phyloP scores from a whole-genome alignment of 208 protist species.

The Trypanosoma brucei region DNA sequence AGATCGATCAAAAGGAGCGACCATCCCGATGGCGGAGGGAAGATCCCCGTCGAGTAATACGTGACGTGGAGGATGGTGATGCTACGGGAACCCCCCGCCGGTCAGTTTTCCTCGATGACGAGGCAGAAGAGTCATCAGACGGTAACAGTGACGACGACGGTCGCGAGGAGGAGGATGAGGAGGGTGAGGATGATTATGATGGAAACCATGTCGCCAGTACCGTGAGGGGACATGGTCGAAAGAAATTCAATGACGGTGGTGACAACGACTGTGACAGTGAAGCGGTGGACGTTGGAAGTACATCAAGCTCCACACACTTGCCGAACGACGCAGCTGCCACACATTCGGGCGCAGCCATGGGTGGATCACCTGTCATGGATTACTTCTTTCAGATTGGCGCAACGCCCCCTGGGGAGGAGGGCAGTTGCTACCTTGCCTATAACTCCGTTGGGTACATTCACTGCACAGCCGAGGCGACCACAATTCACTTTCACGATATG shows the following conservation, averaged over 20 bases:
- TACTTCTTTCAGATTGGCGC: slow-evolving; percentile 83
- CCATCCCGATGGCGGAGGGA: slow-evolving; percentile 59
- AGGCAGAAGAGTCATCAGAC: slow-evolving; percentile 64
- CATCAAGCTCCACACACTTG: neutral
- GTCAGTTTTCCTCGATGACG: slow-evolving; percentile 76
- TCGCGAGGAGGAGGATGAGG: slow-evolving; percentile 22
- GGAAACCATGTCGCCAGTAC: neutral
- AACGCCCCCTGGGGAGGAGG: slow-evolving; percentile 57
- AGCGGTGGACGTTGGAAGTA: neutral
- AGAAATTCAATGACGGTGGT: slow-evolving; percentile 1
- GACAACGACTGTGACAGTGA: neutral
- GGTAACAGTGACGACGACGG: slow-evolving; percentile 1
- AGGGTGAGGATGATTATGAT: neutral
- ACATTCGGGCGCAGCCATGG: neutral
- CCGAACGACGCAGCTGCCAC: neutral
- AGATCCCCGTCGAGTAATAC: slow-evolving; percentile 34
- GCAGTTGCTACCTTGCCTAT: slow-evolving; percentile 83
- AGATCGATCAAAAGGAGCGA: slow-evolving; percentile 35
- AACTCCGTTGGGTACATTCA: slow-evolving; percentile 82
- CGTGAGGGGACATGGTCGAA: slow-evolving; percentile 6
- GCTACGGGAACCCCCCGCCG: slow-evolving; percentile 5
- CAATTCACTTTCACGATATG: slow-evolving; percentile 84
- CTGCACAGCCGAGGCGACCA: slow-evolving; percentile 45
- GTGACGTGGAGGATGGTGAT: slow-evolving; percentile 28
- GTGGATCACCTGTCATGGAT: slow-evolving; percentile 24